Percentiles rank a stretch among this genome's conserved stretches.
phyloP scores from a whole-genome alignment of 805 yeast species.

The Torulaspora gathmanii region DNA sequence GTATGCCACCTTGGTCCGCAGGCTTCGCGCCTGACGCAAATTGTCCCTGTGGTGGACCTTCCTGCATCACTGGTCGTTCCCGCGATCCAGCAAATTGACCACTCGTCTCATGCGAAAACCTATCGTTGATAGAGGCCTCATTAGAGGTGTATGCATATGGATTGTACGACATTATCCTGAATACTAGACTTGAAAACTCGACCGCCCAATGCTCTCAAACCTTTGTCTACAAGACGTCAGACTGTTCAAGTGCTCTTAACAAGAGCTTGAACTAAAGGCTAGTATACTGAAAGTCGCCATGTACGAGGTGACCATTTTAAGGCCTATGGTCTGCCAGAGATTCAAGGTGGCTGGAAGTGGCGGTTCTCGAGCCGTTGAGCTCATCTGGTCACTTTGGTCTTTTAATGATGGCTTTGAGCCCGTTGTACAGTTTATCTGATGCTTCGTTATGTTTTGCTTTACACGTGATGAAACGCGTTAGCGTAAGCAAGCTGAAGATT shows the following conservation, averaged over 20 bases:
- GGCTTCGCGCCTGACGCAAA: constrained; percentile 30
- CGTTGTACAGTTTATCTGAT: background rate
- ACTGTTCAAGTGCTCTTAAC: no score
- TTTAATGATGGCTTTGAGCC: no score
- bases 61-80: constrained; percentile 4
- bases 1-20: constrained; percentile 25
- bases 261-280: no score
- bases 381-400: no score
- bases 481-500: background rate
- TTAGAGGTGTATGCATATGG: constrained; percentile 41
- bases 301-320: no score
- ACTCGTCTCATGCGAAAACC: constrained; percentile 10
- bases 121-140: constrained; percentile 17
- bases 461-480: constrained; percentile 8
- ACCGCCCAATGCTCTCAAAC: background rate
- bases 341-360: no score
- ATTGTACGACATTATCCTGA: constrained; percentile 39
- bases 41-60: constrained; percentile 22
- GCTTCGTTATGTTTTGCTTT: background rate
- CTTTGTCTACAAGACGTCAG: no score
- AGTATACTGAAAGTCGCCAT: no score
- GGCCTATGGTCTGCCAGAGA: no score
- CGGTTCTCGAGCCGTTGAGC: no score
- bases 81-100: constrained; percentile 5
- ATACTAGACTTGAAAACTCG: background rate